These are phyloP conservation scores for Clavaria fumosa DNA, from an alignment of 768 basidiomycete species.

Conservation along the genomic window DNA sequence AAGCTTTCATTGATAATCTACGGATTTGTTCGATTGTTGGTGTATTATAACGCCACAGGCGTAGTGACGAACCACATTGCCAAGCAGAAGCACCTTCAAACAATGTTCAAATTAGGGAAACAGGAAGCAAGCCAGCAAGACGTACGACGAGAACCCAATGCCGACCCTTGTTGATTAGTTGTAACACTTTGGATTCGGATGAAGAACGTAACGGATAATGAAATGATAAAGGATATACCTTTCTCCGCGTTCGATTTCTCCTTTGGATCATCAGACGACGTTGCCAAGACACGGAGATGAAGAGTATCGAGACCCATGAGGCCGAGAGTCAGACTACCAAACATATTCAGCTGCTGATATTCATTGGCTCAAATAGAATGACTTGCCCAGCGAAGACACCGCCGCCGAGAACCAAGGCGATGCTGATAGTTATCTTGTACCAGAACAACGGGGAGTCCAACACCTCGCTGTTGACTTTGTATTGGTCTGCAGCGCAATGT, in stretches of 20 bases:
- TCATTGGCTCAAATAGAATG: not conserved
- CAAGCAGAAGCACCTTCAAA: conserved; percentile 61
- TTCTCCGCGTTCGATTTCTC: conserved; percentile 59
- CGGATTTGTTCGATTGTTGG: conserved; percentile 7
- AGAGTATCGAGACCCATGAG: conserved; percentile 91
- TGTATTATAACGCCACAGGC: not conserved
- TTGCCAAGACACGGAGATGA: conserved; percentile 71
- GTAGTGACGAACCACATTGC: conserved; percentile 60
- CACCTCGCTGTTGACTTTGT: no score
- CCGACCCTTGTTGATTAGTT: conserved; percentile 45
- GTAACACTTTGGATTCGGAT: conserved; percentile 26
- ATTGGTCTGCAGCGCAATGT: no score
- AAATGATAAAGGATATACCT: conserved; percentile 24
- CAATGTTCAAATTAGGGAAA: not conserved
- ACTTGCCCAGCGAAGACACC: conserved; percentile 87
- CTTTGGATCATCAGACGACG: conserved; percentile 57
- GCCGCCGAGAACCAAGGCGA: conserved; percentile 60
- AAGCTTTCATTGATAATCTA: conserved; percentile 75
- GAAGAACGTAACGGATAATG: not conserved
- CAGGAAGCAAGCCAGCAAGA: conserved; percentile 8
- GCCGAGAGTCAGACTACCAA: conserved; percentile 64
- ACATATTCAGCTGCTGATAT: not conserved
- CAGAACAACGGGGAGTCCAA: conserved; percentile 53
- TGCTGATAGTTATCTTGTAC: conserved; percentile 54
- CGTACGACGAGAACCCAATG: conserved; percentile 91